phyloP scores from a whole-genome alignment of 163 green algal genomes.

The Chloroidium sp. region DNA sequence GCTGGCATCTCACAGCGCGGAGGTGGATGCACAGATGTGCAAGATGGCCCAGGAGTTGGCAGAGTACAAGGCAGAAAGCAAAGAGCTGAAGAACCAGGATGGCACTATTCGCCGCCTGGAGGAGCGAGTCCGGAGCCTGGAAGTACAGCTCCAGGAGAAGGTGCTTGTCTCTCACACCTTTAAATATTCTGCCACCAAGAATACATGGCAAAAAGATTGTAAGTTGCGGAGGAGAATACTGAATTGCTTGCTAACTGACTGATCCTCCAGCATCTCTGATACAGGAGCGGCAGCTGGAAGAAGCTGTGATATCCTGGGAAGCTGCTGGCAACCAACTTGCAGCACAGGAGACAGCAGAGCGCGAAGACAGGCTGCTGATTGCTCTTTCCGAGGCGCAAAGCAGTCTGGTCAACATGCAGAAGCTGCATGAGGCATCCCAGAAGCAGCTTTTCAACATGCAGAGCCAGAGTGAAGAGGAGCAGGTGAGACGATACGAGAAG shows the following conservation, averaged over 20 bases:
- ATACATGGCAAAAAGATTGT: no score
- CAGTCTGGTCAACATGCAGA: slow-evolving; percentile 58
- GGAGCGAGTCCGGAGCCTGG: slow-evolving; percentile 56
- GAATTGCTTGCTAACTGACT: neutral
- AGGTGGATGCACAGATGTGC: slow-evolving; percentile 49
- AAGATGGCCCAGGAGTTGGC: slow-evolving; percentile 64
- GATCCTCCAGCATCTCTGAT: neutral
- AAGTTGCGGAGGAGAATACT: neutral
- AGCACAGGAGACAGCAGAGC: slow-evolving; percentile 6
- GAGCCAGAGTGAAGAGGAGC: neutral
- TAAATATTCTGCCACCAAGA: no score
- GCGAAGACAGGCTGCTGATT: slow-evolving; percentile 23
- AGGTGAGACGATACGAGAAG: neutral
- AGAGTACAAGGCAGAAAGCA: slow-evolving; percentile 72
- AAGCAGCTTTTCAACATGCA: slow-evolving; percentile 66
- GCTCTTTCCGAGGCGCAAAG: slow-evolving; percentile 44
- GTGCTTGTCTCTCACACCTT: slow-evolving; percentile 2
- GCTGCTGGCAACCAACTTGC: neutral
- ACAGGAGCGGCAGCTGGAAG: slow-evolving; percentile 36
- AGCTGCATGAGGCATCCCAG: slow-evolving; percentile 64
- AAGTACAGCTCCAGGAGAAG: slow-evolving; percentile 50
- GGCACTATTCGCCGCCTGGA: slow-evolving; percentile 72
- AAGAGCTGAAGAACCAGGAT: slow-evolving; percentile 75
- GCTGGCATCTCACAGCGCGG: slow-evolving; percentile 26
- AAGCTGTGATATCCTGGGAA: neutral